Evolutionary conservation across 169 alveolate species (phyloP), one percentile per base, ranked within the genome.

Genomic region (Cryptosporidium meleagridis): DNA sequence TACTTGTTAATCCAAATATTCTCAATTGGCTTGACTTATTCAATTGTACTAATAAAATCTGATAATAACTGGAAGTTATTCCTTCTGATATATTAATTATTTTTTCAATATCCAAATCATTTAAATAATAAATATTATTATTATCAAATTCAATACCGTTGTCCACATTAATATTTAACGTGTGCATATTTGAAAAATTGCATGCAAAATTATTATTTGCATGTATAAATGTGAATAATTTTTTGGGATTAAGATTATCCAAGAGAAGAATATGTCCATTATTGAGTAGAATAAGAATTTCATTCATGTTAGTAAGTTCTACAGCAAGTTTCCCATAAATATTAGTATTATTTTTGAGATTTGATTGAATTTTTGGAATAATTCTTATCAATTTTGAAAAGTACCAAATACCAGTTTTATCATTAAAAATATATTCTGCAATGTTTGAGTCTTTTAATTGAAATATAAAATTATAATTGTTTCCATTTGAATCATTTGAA

Each of bases 131-230:
- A 33, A 33, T 35, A 33, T 65, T 14, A 33, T 65, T 35, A 65
- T 65, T 65, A 31, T 31, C 35, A 12, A 33, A 21, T 39, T 65
- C 72, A 1, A 37, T 65, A 65, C 72, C 72, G 72, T 10, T 65
- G 23, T 65, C 72, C 72, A 65, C 72, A 65, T 65, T 35, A 21
- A 21, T 65, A 21, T 65, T 65, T n/a, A 14, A 65, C 5, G 51
- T 65, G 72, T 35, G 21, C 18, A 65, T 65, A 33, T 65, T 16
- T 69, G 55, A 14, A 18, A 14, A 21, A 37, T 5, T 44, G 29
- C 85, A 70, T 70, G 85, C 69, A 70, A 23, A 7, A 51, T 70
- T 33, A 55, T 33, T 73, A 55, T 33, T 73, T 53, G 39, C 86
- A 53, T 73, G 69, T 55, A 73, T 55, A 37, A 9, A 59, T 0